Evolutionary conservation across 345 rosid genomes (phyloP).

Genomic region (Citrus trifoliata): DNA sequence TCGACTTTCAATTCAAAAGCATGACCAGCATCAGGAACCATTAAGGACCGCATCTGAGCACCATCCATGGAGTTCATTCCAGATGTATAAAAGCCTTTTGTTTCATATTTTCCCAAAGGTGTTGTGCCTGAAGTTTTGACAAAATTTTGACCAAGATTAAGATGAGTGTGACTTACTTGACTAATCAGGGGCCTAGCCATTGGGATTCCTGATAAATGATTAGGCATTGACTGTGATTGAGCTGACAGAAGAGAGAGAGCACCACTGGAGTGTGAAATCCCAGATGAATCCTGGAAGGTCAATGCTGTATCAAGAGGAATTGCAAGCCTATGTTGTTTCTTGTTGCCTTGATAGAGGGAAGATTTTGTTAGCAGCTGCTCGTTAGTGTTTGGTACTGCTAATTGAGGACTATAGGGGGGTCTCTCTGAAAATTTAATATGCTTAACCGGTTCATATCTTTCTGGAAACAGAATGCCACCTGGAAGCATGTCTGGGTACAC

Average conservation of each 20-base stretch:
- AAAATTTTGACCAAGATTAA: slow-evolving; percentile 14
- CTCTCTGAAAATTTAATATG: slow-evolving; percentile 16
- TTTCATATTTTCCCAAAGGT: neutral
- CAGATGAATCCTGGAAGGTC: slow-evolving; percentile 31
- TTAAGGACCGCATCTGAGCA: slow-evolving; percentile 7
- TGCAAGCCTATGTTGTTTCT: slow-evolving; percentile 21
- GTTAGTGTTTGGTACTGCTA: neutral
- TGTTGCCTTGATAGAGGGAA: slow-evolving; percentile 22
- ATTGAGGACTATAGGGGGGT: slow-evolving; percentile 1
- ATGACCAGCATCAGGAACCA: slow-evolving; percentile 17
- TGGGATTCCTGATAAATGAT: slow-evolving; percentile 30
- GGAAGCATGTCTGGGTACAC: slow-evolving; percentile 19
- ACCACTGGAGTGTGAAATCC: slow-evolving; percentile 35
- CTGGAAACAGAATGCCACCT: slow-evolving; percentile 16
- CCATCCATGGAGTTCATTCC: slow-evolving; percentile 15
- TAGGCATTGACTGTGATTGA: slow-evolving; percentile 32
- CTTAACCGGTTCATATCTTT: slow-evolving; percentile 17
- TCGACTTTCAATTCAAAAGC: slow-evolving; percentile 15
- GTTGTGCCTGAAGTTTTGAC: slow-evolving; percentile 7
- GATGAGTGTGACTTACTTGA: slow-evolving; percentile 12
- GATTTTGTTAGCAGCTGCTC: slow-evolving; percentile 21
- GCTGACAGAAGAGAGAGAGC: slow-evolving; percentile 81
- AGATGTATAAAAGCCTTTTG: slow-evolving; percentile 5
- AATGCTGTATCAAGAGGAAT: slow-evolving; percentile 30
- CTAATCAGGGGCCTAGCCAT: slow-evolving; percentile 19